Evolutionary conservation across 768 basidiomycete species (phyloP).

Genomic region (Crucibulum laeve): DNA sequence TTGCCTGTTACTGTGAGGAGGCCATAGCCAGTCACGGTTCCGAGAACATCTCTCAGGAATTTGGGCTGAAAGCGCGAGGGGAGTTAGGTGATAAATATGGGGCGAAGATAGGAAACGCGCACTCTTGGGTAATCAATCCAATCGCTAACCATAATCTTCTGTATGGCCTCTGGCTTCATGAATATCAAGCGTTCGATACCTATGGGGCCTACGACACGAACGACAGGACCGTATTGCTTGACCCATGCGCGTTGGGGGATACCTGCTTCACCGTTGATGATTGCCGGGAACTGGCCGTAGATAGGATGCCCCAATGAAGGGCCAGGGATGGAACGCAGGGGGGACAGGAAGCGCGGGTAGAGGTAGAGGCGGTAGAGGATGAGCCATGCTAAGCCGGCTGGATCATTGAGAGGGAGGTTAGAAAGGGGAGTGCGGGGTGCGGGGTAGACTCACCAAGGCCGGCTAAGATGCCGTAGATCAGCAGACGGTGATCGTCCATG

Average conservation of each 20-base stretch:
- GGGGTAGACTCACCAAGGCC: no score
- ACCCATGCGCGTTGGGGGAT: slow-evolving; percentile 42
- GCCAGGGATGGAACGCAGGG: slow-evolving; percentile 21
- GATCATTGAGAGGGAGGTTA: no score
- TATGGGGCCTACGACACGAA: slow-evolving; percentile 39
- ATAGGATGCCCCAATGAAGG: slow-evolving; percentile 20
- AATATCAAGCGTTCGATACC: slow-evolving; percentile 43
- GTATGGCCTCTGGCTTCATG: slow-evolving; percentile 38
- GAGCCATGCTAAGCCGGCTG: slow-evolving; percentile 7
- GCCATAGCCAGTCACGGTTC: slow-evolving; percentile 39
- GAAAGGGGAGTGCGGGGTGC: no score
- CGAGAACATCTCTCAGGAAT: slow-evolving; percentile 37
- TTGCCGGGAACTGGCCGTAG: slow-evolving; percentile 32
- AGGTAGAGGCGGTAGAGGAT: slow-evolving; percentile 22
- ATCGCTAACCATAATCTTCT: slow-evolving; percentile 37
- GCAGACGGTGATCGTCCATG: no score
- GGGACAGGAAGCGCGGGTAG: slow-evolving; percentile 24
- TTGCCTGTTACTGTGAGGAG: slow-evolving; percentile 44
- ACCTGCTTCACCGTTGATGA: slow-evolving; percentile 35
- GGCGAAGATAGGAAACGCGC: slow-evolving; percentile 6
- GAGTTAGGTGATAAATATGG: neutral
- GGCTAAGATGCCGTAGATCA: no score
- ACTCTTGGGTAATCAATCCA: slow-evolving; percentile 44
- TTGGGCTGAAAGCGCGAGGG: slow-evolving; percentile 27
- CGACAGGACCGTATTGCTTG: slow-evolving; percentile 38